Conservation (phyloP, 2,329 filamentous ascomycete species). For the Raffaelea ambrosiae region DNA sequence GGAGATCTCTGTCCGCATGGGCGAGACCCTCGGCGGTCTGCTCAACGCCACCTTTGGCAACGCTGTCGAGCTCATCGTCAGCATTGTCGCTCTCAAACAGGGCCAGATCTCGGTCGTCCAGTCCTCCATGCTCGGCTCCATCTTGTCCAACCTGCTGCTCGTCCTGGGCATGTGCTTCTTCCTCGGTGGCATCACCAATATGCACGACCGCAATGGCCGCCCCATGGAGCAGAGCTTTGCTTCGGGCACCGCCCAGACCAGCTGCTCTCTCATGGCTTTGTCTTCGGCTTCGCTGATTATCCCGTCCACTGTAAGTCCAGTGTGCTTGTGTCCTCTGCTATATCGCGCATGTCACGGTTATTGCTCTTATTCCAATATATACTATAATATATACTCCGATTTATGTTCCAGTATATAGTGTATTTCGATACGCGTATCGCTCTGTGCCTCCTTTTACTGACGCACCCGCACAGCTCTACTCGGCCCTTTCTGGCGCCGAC, state of each 20-base stretch:
- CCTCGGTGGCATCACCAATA: slow-evolving; percentile 61
- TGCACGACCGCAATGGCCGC: slow-evolving; percentile 44
- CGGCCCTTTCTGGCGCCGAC: slow-evolving; percentile 42
- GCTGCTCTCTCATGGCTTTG: slow-evolving; percentile 64
- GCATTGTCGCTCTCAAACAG: slow-evolving; percentile 79
- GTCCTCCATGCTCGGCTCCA: slow-evolving; percentile 84
- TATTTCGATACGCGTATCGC: neutral
- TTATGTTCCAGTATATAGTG: too few relatives aligned
- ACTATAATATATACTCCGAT: too few relatives aligned
- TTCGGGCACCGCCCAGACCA: slow-evolving; percentile 69
- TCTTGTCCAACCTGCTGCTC: slow-evolving; percentile 81
- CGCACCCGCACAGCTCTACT: slow-evolving; percentile 64
- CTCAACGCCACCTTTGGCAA: slow-evolving; percentile 74
- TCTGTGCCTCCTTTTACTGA: neutral
- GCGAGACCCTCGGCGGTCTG: slow-evolving; percentile 64
- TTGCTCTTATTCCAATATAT: too few relatives aligned
- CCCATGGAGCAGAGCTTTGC: slow-evolving; percentile 66
- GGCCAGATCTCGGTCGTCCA: slow-evolving; percentile 85
- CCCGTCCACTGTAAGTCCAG: slow-evolving; percentile 52
- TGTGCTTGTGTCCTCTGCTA: too few relatives aligned
- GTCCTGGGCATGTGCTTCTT: slow-evolving; percentile 88
- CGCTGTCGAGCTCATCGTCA: slow-evolving; percentile 74
- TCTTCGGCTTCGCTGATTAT: slow-evolving; percentile 72
- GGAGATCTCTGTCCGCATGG: slow-evolving; percentile 63
- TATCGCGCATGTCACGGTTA: too few relatives aligned